Base-by-base conservation (phyloP, 2,329 filamentous ascomycete species). In the Rutstroemia sp. region DNA sequence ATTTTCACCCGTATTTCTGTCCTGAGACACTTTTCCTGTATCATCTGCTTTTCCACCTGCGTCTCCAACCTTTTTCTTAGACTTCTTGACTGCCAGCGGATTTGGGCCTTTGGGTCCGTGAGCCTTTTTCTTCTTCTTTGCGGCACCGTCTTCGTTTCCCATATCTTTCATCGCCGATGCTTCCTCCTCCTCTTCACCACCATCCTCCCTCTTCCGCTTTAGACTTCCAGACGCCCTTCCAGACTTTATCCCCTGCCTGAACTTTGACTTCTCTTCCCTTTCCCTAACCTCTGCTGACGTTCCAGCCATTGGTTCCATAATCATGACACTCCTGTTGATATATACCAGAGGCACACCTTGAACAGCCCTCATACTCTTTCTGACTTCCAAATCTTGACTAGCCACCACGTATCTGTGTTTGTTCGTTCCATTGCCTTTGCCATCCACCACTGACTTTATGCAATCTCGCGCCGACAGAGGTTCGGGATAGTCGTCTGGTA, bases 341-440 rank as follows among this genome's bases (percentile, higher is more conserved):
- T 92, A 92, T 48, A 94, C 81, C 59, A 92, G 70, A 19, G 89
- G 89, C 49, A 89, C 86, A 19, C 87, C 88, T 23, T 81, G 78
- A 19, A 92, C 78, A n/a, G 72, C 73, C 51, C 88, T 78, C 73
- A 92, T 77, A 62, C 76, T 73, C 48, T 78, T 76, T 62, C 88
- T 75, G 47, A 89, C 77, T 44, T 82, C 80, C 23, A 76, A 71
- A 61, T 87, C 85, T 70, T 92, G 88, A 60, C 81, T 86, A 8
- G 88, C 88, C 19, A 92, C 84, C 12, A 90, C 81, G 68, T 92
- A 92, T 57, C 86, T 79, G 67, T 91, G 83, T 73, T 89, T 90
- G 70, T 94, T 94, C 57, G 80, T 79, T 40, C 81, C 79, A 59
- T 76, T 82, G 51, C 74, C 76, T 69, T 94, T 94, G 12, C 89